Percentiles rank a stretch among this genome's conserved stretches.
phyloP scores from a whole-genome alignment of 148 eudicot genomes.

The Fallopia convolvulus region DNA sequence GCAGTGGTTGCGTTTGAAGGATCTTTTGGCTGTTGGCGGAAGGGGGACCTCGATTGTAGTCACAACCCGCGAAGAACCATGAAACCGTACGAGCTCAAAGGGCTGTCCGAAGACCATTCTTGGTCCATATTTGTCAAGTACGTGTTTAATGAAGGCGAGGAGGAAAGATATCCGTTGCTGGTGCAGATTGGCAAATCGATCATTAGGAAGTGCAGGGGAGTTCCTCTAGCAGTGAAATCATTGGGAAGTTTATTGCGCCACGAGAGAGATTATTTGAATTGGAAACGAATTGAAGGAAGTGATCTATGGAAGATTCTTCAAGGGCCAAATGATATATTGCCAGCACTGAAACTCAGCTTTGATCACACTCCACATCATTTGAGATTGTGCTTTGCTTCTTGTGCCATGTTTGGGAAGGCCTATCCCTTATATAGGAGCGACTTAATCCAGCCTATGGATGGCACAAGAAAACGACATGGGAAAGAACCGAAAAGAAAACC shows the following conservation, averaged over 20 bases:
- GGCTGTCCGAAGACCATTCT: not conserved
- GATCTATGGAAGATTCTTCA: not conserved
- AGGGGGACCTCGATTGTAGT: constrained; percentile 17
- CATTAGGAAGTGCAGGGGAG: constrained; percentile 8
- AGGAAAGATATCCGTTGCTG: not conserved
- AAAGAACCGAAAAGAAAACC: no score
- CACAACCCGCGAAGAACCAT: constrained; percentile 16
- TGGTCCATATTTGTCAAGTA: constrained; percentile 15
- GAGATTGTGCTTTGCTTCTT: constrained; percentile 16
- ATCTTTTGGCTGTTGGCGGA: constrained; percentile 1
- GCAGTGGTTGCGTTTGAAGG: not conserved
- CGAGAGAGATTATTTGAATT: constrained; percentile 2
- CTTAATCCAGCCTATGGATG: constrained; percentile 17
- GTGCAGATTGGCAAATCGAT: constrained; percentile 15
- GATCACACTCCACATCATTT: constrained; percentile 8
- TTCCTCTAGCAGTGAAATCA: constrained; percentile 23
- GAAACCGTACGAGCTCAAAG: not conserved
- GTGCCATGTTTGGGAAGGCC: constrained; percentile 18
- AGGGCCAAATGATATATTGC: not conserved
- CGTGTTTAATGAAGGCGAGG: constrained; percentile 2
- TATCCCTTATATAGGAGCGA: not conserved
- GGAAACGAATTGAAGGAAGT: constrained; percentile 4
- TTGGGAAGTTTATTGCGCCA: constrained; percentile 17
- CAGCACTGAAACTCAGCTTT: constrained; percentile 17
- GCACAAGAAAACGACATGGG: no score